Conservation (phyloP, 2,329 filamentous ascomycete genomes). For the Chaetomiaceae sp. region DNA sequence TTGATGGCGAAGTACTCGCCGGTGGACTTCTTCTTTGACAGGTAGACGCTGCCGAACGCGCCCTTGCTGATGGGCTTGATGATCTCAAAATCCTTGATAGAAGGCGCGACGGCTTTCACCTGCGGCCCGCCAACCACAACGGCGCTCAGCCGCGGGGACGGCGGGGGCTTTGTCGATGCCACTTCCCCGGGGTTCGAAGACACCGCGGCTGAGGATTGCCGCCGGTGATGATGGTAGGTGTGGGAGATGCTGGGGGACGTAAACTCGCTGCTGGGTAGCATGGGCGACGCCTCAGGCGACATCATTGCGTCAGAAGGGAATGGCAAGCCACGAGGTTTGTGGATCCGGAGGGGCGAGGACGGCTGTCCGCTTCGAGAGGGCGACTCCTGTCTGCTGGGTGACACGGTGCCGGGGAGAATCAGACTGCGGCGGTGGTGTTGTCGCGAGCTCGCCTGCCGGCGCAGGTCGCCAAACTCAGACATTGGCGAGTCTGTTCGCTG, state of each 20-base stretch:
- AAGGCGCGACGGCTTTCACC: constrained; percentile 82
- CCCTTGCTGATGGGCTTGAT: constrained; percentile 99
- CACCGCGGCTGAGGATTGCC: constrained; percentile 85
- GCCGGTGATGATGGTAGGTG: constrained; percentile 52
- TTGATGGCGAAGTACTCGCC: constrained; percentile 99
- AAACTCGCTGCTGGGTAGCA: constrained; percentile 76
- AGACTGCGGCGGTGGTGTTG: constrained; percentile 84
- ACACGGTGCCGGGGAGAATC: constrained; percentile 70
- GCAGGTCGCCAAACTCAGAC: constrained; percentile 73
- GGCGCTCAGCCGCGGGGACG: constrained; percentile 75
- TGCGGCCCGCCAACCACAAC: constrained; percentile 74
- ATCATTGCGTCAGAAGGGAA: constrained; percentile 58
- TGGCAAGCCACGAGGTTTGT: constrained; percentile 65
- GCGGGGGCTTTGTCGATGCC: constrained; percentile 56
- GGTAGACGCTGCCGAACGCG: constrained; percentile 93
- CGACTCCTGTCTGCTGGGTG: constrained; percentile 80
- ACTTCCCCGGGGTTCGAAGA: constrained; percentile 48
- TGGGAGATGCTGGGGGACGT: constrained; percentile 59
- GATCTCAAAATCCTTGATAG: constrained; percentile 98
- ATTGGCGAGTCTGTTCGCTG: constrained; percentile 82
- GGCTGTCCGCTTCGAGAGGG: constrained; percentile 63
- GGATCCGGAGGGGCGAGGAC: constrained; percentile 79
- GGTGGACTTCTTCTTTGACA: constrained; percentile 97
- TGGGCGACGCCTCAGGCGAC: constrained; percentile 85
- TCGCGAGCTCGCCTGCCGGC: constrained; percentile 68